Evolutionary conservation across 768 basidiomycete species (phyloP), one percentile per base, ranked within the genome.

Genomic region (Boletus insuetus): DNA sequence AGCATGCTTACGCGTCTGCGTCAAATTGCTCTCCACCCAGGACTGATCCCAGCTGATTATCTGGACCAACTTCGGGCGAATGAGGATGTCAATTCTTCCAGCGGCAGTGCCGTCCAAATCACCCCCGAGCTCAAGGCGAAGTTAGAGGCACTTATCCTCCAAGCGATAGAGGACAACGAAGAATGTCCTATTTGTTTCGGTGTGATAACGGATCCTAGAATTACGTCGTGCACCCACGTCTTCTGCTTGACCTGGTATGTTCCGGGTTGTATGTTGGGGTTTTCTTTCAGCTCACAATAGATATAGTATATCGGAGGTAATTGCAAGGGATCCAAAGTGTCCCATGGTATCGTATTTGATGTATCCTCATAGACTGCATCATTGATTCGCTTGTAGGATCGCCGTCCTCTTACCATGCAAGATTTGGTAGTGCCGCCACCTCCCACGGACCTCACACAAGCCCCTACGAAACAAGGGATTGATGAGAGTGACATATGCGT

Each of bases 1-100:
- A 86, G 87, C 57, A 84, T 94, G 79, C 79, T 94, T n/a, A 93
- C 91, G 9, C 87, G 93, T 17, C 76, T 95, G 68, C 83, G 92
- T 31, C 93, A 95, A 70, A 73, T 94, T 19, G 87, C 81, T 17
- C 79, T 93, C 24, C 90, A 94, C 64, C 88, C 91, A 0, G 83
- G 82, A 2, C 77, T 95, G 24, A 74, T 92, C 46, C 92, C 92
- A 5, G 58, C 73, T 9, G 77, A 83, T 56, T 94, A 92, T 63
- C 66, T 91, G 12, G 83, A 89, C 40, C 78, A 87, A 56, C 76
- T 92, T 43, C 73, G 74, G 35, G 42, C 46, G 16, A 58, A 34
- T 4, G 70, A 66, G 4, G 70, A 70, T 26, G 65, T 71, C 2
- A 61, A 70, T 40, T 57, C 62, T 39, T 40, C 59, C 5, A 58